Evolutionary conservation across 176 grass and related monocot genomes (phyloP).

Genomic region (Hyparrhenia diplandra): DNA sequence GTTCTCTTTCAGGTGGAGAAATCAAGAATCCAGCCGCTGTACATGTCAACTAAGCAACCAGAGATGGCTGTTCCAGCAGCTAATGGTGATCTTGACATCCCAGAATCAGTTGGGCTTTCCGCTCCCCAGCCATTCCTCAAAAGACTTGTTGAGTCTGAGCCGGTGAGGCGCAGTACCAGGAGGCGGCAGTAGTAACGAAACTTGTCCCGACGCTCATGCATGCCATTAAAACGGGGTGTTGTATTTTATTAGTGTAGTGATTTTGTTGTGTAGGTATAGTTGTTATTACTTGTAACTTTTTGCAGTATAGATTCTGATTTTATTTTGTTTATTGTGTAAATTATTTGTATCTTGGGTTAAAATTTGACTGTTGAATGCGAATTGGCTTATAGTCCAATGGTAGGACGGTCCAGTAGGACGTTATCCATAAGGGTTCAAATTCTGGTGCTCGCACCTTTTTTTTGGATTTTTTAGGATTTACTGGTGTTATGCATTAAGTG

Average conservation of each 20-base stretch:
- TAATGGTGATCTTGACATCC: conserved; percentile 73
- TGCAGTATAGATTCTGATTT: background rate
- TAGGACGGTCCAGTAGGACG: too few species aligned
- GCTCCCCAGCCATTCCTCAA: conserved; percentile 25
- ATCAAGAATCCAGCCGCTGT: conserved; percentile 47
- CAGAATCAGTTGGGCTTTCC: conserved; percentile 69
- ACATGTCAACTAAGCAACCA: conserved; percentile 26
- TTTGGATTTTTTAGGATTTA: too few species aligned
- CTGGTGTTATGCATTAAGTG: too few species aligned
- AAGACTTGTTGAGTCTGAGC: conserved; percentile 42
- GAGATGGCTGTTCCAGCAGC: conserved; percentile 22
- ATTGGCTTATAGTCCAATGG: too few species aligned
- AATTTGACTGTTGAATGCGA: background rate
- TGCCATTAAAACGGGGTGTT: background rate
- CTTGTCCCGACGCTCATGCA: background rate
- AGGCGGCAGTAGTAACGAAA: conserved; percentile 7
- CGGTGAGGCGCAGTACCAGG: conserved; percentile 33
- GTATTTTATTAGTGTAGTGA: background rate
- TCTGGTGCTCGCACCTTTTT: too few species aligned
- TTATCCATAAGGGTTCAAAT: too few species aligned
- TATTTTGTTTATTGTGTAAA: background rate
- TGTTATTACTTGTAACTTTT: background rate
- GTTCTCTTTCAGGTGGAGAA: conserved; percentile 57
- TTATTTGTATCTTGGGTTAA: background rate
- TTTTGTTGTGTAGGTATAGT: background rate